Conservation (phyloP, 345 rosid species). For the Eucalyptus grandis region DNA sequence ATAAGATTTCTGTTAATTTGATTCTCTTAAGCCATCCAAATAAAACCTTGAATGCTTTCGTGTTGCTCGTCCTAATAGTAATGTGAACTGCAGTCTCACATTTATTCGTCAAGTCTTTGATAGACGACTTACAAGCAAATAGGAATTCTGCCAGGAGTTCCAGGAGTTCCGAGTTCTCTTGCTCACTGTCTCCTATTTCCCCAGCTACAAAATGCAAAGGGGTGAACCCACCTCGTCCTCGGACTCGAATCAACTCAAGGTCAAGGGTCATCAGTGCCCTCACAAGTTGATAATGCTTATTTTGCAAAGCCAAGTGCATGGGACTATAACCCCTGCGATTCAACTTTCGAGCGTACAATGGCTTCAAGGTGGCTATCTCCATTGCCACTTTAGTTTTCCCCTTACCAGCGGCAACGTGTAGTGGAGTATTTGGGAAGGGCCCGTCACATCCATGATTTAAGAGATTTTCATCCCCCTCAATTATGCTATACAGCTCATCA, state of each 20-base stretch:
- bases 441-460: background rate
- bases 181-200: no score
- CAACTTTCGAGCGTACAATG: background rate
- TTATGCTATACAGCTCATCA: background rate
- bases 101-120: slow-evolving; percentile 3
- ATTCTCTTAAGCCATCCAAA: no score
- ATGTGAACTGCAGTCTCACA: slow-evolving; percentile 9
- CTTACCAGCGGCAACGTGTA: rapidly evolving
- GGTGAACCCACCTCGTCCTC: background rate
- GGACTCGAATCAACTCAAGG: background rate
- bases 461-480: no score
- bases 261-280: background rate
- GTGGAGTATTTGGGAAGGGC: background rate
- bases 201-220: background rate
- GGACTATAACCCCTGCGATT: background rate
- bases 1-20: rapidly evolving
- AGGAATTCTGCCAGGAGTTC: slow-evolving; percentile 5
- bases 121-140: background rate
- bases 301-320: background rate
- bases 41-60: background rate
- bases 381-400: rapidly evolving
- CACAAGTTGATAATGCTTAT: background rate
- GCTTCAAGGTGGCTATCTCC: background rate
- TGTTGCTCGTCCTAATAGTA: background rate
- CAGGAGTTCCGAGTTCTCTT: no score